These are phyloP conservation scores for Helminthosporium solani DNA, from an alignment of 2,329 filamentous ascomycete genomes.

Conservation along the genomic window DNA sequence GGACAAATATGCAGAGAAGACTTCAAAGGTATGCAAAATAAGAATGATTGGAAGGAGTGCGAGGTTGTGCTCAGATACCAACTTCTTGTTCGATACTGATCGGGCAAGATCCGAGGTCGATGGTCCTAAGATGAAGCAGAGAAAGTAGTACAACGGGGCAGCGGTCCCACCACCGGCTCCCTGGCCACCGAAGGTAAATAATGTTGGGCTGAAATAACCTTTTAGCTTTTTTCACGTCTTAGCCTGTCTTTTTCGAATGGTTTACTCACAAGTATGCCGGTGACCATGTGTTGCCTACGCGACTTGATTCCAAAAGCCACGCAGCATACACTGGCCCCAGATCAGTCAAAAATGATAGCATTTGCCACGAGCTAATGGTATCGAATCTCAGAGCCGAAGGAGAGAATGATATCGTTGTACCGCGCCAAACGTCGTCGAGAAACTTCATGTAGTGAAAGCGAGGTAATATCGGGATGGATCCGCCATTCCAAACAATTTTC, in stretches of 20 bases:
- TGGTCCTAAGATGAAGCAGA: background rate
- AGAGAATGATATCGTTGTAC: conserved; percentile 1
- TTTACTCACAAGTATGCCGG: conserved; percentile 3
- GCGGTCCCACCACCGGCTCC: background rate
- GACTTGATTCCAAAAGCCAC: conserved; percentile 1
- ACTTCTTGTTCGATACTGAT: background rate
- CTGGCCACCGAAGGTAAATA: conserved; percentile 2
- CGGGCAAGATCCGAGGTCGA: background rate
- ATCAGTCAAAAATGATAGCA: conserved; percentile 3
- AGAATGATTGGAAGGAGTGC: conserved; percentile 1
- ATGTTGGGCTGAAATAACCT: background rate
- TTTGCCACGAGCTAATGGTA: conserved; percentile 3
- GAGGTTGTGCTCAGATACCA: background rate
- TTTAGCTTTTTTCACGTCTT: background rate
- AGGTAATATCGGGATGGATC: background rate
- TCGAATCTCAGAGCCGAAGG: conserved; percentile 4
- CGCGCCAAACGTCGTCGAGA: conserved; percentile 2
- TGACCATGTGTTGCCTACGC: background rate
- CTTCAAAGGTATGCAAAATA: background rate
- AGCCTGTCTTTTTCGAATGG: background rate
- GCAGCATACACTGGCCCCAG: conserved; percentile 4
- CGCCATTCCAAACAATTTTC: conserved; percentile 1
- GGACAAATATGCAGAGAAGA: background rate
- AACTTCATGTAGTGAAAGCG: conserved; percentile 1
- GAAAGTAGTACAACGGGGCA: conserved; percentile 3